Conservation (phyloP, 2,329 filamentous ascomycete species). For the Colletotrichum sp. region DNA sequence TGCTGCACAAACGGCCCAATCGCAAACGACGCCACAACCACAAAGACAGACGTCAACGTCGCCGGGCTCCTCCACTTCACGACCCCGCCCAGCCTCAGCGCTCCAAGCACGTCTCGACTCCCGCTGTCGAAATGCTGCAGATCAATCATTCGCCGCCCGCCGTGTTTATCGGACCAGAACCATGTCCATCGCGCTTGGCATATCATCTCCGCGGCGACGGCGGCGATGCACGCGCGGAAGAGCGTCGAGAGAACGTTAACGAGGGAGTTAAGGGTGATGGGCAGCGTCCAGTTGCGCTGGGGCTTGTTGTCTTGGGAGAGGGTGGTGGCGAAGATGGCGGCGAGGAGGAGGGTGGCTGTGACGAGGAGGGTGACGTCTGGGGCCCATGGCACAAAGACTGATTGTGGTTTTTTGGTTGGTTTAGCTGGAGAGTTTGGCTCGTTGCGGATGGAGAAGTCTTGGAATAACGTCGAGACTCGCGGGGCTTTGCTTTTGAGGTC, state of each 20-base stretch:
- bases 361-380: neutral
- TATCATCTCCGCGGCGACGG: neutral
- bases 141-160: neutral
- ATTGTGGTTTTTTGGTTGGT: too few relatives aligned
- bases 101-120: neutral
- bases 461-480: neutral
- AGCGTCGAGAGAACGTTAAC: conserved; percentile 25
- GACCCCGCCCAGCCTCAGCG: neutral
- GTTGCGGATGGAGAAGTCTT: neutral
- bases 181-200: neutral
- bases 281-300: conserved; percentile 23
- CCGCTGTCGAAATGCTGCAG: neutral
- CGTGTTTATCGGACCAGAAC: neutral
- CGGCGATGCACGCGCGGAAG: neutral
- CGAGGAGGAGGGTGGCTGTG: neutral
- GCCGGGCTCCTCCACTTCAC: neutral
- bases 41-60: neutral
- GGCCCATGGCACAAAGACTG: neutral
- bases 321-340: conserved; percentile 17
- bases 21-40: neutral
- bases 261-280: conserved; percentile 26
- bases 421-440: neutral
- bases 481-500: neutral
- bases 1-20: neutral
- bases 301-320: conserved; percentile 9